Evolutionary conservation across 768 basidiomycete genomes (phyloP).

Genomic region (Neoboletus brunneissimus): DNA sequence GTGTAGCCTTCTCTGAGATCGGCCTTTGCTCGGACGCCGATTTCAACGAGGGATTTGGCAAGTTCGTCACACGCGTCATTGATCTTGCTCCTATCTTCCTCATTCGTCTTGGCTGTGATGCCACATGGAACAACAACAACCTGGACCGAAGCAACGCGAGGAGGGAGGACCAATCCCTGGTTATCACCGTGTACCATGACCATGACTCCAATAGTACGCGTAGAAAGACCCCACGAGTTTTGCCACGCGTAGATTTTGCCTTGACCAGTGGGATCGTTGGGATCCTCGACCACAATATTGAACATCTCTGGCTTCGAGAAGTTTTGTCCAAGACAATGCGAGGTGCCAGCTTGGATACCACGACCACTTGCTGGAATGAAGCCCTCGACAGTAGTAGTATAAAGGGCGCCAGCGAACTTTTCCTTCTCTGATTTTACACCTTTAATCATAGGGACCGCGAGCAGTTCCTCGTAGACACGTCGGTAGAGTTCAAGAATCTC

Average conservation of each 20-base stretch:
- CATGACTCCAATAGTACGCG: conserved; percentile 97
- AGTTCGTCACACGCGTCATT: conserved; percentile 76
- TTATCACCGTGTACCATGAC: conserved; percentile 99
- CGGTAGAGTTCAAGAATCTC: conserved; percentile 96
- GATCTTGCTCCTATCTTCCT: conserved; percentile 65
- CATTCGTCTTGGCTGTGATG: conserved; percentile 79
- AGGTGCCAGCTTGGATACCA: conserved; percentile 97
- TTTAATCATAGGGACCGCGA: conserved; percentile 95
- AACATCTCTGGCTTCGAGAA: conserved; percentile 97
- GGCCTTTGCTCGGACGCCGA: conserved; percentile 79
- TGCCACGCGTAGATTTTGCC: conserved; percentile 90
- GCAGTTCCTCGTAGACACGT: conserved; percentile 92
- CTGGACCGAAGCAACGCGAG: conserved; percentile 91
- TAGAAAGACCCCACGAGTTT: conserved; percentile 97
- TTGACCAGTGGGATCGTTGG: conserved; percentile 63
- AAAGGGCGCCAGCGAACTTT: conserved; percentile 96
- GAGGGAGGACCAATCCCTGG: conserved; percentile 95
- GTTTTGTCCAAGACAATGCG: conserved; percentile 97
- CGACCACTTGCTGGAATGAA: conserved; percentile 97
- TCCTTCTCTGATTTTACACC: conserved; percentile 99
- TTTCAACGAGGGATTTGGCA: conserved; percentile 66
- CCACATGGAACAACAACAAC: conserved; percentile 92
- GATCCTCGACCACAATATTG: conserved; percentile 95
- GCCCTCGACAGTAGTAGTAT: conserved; percentile 97
- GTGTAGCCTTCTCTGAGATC: conserved; percentile 96